Evolutionary conservation across 805 yeast species (phyloP), one percentile per base, ranked within the genome.

Genomic region (Hanseniaspora valbyensis): DNA sequence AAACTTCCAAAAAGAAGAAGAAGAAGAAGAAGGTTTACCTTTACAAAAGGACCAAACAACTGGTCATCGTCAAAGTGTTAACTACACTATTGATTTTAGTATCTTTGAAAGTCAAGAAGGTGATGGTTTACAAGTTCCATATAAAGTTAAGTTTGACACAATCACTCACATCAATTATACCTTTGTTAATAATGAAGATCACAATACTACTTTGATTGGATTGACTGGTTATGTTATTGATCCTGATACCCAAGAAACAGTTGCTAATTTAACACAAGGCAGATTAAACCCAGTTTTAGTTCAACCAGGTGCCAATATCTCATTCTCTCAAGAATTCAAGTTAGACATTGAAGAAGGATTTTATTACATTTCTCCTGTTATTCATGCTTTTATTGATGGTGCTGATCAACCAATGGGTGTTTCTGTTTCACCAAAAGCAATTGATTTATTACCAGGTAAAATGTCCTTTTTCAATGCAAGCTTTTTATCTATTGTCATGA

Each of bases 381-480:
- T 83, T 39, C 80, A 72, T 61, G 70, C 80, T 42, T 67, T 72
- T 28, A 70, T 42, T 37, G 46, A 32, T 16, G 30, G 18, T 6
- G 39, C 32, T 12, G 50, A 68, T 58, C 68, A 74, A 30, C 74
- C 75, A 8, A 65, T 73, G 45, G 61, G 79, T 57, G 73, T 76
- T 66, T 67, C 70, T 55, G 68, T 83, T 37, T 70, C 75, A 59
- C 74, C 78, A 45, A 80, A 77, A 59, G 66, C 80, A 53, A 67
- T 83, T 41, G 63, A 69, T 21, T 75, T 88, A 52, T 65, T 65
- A 10, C 95, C 87, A 58, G 75, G 74, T 33, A 74, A 80, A 52
- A 69, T 88, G 57, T 81, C 94, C 0, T 55, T 80, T 49, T 79
- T 81, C 66, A 77, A 83, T 61, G 92, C 89, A 13, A 78, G 80